phyloP scores from a whole-genome alignment of 176 grass and related monocot genomes.

The Eremochloa ophiuroides region DNA sequence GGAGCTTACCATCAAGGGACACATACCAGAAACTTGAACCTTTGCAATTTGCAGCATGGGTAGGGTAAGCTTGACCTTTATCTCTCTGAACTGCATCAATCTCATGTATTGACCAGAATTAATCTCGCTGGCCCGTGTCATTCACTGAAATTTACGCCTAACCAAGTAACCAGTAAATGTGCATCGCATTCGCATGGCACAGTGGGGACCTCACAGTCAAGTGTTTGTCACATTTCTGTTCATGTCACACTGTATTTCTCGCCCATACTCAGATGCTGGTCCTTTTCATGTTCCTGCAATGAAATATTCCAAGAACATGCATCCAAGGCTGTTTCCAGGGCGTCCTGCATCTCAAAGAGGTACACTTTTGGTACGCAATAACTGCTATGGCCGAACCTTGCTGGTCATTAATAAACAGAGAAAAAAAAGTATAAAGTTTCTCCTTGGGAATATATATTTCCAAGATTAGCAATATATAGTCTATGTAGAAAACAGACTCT shows the following conservation, averaged over 20 bases:
- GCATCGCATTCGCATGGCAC: not conserved
- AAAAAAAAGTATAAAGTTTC: too few relatives aligned
- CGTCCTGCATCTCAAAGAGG: not conserved
- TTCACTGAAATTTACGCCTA: not conserved
- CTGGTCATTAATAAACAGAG: not conserved
- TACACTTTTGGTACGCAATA: not conserved
- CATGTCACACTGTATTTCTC: conserved; percentile 23
- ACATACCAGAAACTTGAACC: too few relatives aligned
- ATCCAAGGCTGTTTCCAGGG: not conserved
- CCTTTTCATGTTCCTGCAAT: not conserved
- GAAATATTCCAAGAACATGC: not conserved
- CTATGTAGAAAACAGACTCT: not conserved
- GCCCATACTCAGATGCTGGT: not conserved
- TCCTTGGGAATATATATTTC: not conserved
- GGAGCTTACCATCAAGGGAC: not conserved
- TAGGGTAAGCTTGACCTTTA: too few relatives aligned
- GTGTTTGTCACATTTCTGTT: not conserved
- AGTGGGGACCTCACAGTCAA: not conserved
- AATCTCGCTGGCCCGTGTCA: not conserved
- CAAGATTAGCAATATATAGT: not conserved
- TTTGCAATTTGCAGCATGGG: too few relatives aligned
- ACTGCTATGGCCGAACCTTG: not conserved
- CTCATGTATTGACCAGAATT: conserved; percentile 15
- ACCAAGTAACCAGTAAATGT: not conserved
- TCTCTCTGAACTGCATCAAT: too few relatives aligned